phyloP scores from a whole-genome alignment of 78 protist genomes.

The Creolimax fragrantissima region DNA sequence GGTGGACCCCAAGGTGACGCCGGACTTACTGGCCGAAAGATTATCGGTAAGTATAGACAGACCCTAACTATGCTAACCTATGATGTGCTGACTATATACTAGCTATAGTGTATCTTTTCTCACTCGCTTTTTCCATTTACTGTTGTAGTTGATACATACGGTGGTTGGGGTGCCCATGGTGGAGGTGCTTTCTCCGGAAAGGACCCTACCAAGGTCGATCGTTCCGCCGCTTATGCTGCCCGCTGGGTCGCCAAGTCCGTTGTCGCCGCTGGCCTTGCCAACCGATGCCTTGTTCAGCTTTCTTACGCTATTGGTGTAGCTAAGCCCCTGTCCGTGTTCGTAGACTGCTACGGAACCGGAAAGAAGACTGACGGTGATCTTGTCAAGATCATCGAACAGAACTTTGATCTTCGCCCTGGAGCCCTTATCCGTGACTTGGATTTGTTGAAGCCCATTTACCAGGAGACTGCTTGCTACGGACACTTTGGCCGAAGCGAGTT shows the following conservation, averaged over 20 bases:
- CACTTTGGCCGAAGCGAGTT: conserved; percentile 96
- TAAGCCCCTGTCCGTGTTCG: conserved; percentile 90
- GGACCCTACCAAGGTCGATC: conserved; percentile 99
- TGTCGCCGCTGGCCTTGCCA: conserved; percentile 86
- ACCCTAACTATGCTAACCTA: too few species aligned
- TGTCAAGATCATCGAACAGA: conserved; percentile 74
- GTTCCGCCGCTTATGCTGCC: conserved; percentile 99
- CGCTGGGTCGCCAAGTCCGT: conserved; percentile 99
- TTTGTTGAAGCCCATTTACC: conserved; percentile 73
- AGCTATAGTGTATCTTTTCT: too few species aligned
- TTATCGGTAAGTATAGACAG: too few species aligned
- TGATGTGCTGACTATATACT: too few species aligned
- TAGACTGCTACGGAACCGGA: conserved; percentile 97
- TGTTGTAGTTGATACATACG: conserved; percentile 99
- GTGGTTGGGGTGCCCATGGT: conserved; percentile 99
- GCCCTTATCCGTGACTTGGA: conserved; percentile 71
- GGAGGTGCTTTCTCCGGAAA: conserved; percentile 99
- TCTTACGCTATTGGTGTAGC: conserved; percentile 99
- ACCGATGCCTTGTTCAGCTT: conserved; percentile 90
- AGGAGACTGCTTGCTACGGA: conserved; percentile 82
- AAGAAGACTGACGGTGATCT: conserved; percentile 66
- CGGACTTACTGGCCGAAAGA: conserved; percentile 99
- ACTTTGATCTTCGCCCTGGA: conserved; percentile 96
- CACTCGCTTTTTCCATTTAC: too few species aligned
- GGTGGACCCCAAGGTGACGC: conserved; percentile 99